Percentiles rank a stretch among this genome's conserved stretches.
Conservation (phyloP, 1,284 basidiomycete genomes). For the Coriolopsis trogii region DNA sequence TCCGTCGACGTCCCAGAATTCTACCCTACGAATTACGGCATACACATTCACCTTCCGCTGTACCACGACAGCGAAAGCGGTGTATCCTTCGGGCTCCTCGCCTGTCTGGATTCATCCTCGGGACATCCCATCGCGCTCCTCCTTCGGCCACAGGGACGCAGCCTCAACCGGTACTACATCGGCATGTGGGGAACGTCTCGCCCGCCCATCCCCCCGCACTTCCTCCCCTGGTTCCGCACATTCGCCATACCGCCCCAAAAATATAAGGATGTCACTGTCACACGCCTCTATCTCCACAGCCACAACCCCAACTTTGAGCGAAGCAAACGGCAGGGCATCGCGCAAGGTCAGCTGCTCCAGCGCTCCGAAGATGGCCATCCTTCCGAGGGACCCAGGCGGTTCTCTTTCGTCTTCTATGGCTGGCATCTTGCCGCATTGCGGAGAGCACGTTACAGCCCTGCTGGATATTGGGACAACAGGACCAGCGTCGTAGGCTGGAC, state of each 20-base stretch:
- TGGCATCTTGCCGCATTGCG: not conserved
- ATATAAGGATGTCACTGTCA: not conserved
- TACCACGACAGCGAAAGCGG: not conserved
- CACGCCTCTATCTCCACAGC: constrained; percentile 1
- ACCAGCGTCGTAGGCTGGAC: not conserved
- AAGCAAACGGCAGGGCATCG: not conserved
- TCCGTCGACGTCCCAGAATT: not conserved
- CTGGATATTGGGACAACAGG: not conserved
- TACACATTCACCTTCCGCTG: constrained; percentile 9
- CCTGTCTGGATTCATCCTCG: not conserved
- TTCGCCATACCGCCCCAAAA: not conserved
- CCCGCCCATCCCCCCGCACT: not conserved
- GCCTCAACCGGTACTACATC: not conserved
- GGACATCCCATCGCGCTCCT: not conserved
- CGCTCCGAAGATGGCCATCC: not conserved
- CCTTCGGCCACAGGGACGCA: not conserved
- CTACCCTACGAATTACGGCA: constrained; percentile 7
- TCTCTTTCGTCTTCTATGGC: not conserved
- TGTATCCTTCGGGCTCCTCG: not conserved
- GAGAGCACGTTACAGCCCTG: not conserved
- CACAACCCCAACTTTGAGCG: constrained; percentile 1
- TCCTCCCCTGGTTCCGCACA: not conserved
- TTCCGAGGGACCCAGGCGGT: not conserved
- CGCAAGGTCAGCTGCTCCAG: not conserved
- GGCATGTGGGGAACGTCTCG: not conserved